Conservation (phyloP, 441 rosid genomes). For the Macaranga tanarius region DNA sequence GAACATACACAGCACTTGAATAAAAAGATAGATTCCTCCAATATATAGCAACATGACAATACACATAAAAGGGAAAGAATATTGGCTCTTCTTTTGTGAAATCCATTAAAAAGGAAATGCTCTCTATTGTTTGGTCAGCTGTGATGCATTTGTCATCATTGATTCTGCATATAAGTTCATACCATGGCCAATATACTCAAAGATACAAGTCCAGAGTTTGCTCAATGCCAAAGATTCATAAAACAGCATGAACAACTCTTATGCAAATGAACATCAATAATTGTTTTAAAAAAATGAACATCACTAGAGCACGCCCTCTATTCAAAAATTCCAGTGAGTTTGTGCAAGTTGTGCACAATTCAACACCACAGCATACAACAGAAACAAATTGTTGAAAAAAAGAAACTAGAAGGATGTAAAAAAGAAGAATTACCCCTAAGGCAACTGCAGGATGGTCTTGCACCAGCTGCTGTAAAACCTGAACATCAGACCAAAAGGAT, state of each 20-base stretch:
- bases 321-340: not conserved
- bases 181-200: not conserved
- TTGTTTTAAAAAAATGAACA: too few relatives aligned
- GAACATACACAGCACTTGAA: not conserved
- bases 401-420: not conserved
- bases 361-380: not conserved
- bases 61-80: not conserved
- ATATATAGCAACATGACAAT: not conserved
- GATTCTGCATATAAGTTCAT: not conserved
- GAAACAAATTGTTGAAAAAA: not conserved
- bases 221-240: too few relatives aligned
- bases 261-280: not conserved
- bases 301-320: not conserved
- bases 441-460: conserved; percentile 41
- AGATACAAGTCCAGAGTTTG: not conserved
- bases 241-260: too few relatives aligned
- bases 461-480: conserved; percentile 45
- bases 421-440: conserved; percentile 44
- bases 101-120: not conserved
- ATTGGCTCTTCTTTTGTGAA: not conserved
- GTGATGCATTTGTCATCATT: not conserved
- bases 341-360: not conserved
- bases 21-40: not conserved
- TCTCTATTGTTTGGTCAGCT: not conserved
- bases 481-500: not conserved